phyloP scores from a whole-genome alignment of 306 rosid genomes.

The Cucurbita ficifolia region DNA sequence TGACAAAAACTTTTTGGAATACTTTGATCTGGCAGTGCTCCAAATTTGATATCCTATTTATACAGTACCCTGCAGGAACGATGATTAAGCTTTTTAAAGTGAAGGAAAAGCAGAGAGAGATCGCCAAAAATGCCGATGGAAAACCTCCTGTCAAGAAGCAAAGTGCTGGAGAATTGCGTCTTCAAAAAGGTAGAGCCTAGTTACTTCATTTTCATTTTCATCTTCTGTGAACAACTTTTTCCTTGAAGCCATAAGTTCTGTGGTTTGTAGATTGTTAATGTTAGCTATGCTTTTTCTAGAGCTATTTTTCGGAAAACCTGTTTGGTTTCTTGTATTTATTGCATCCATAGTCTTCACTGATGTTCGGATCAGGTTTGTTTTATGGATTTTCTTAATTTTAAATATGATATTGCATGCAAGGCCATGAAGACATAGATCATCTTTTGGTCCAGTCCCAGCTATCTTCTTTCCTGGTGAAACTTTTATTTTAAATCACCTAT shows the following conservation, averaged over 20 bases:
- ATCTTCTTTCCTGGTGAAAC: background rate
- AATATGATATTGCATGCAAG: background rate
- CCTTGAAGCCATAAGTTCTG: background rate
- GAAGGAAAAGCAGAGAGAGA: conserved; percentile 46
- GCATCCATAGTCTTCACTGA: background rate
- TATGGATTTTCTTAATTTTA: background rate
- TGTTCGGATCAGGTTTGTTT: background rate
- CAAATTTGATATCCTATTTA: background rate
- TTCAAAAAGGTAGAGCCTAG: conserved; percentile 26
- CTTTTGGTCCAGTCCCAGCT: background rate
- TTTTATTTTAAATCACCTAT: background rate
- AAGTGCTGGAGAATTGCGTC: conserved; percentile 46
- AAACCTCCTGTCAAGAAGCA: conserved; percentile 27
- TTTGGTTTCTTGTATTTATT: background rate
- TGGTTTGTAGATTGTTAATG: background rate
- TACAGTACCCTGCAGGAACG: conserved; percentile 17
- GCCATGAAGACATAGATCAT: background rate
- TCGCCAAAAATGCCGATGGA: conserved; percentile 37
- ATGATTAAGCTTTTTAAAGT: conserved; percentile 49
- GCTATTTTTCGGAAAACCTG: background rate
- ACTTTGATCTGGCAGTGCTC: background rate
- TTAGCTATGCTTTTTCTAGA: background rate
- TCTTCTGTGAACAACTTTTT: background rate
- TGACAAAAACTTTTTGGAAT: background rate
- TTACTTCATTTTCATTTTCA: background rate